Evolutionary conservation across 2,329 filamentous ascomycete genomes (phyloP).

Genomic region (Fusarium zealandicum): DNA sequence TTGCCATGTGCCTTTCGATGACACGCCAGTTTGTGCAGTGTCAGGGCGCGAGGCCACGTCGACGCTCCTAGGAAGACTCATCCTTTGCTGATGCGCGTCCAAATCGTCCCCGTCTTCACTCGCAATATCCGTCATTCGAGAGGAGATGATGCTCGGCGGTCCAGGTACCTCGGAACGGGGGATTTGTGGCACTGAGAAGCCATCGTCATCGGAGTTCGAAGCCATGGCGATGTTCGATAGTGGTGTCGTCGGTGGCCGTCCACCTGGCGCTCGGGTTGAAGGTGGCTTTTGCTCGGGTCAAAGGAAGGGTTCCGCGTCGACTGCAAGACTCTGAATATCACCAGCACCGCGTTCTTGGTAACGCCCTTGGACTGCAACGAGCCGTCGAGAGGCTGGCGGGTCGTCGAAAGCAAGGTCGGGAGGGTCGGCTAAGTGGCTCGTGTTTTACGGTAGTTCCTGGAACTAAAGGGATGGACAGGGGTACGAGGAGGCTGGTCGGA

Average conservation of each 20-base stretch:
- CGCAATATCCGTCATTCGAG: constrained; percentile 72
- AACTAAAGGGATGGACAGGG: constrained; percentile 35
- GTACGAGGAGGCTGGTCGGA: constrained; percentile 18
- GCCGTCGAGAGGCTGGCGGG: constrained; percentile 22
- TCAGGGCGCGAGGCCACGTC: constrained; percentile 60
- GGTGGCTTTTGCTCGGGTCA: constrained; percentile 7
- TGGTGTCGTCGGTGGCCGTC: constrained; percentile 27
- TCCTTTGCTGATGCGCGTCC: constrained; percentile 42
- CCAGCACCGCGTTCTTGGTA: constrained; percentile 8
- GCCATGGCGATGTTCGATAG: constrained; percentile 46
- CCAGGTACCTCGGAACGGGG: constrained; percentile 54
- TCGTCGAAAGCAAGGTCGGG: constrained; percentile 34
- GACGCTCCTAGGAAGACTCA: constrained; percentile 47
- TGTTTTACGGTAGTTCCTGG: constrained; percentile 36
- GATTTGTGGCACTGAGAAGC: constrained; percentile 51
- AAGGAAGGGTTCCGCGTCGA: constrained; percentile 16
- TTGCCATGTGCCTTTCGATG: constrained; percentile 56
- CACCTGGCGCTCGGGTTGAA: constrained; percentile 16
- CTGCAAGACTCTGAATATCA: constrained; percentile 7
- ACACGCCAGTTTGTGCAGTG: constrained; percentile 59
- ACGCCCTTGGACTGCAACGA: constrained; percentile 8
- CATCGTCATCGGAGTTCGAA: constrained; percentile 49
- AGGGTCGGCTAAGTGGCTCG: constrained; percentile 39
- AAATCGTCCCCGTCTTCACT: constrained; percentile 62
- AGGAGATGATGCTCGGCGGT: constrained; percentile 72